These are phyloP conservation scores for Coniochaeta sp. DNA, from an alignment of 2,329 filamentous ascomycete genomes.

Conservation along the genomic window DNA sequence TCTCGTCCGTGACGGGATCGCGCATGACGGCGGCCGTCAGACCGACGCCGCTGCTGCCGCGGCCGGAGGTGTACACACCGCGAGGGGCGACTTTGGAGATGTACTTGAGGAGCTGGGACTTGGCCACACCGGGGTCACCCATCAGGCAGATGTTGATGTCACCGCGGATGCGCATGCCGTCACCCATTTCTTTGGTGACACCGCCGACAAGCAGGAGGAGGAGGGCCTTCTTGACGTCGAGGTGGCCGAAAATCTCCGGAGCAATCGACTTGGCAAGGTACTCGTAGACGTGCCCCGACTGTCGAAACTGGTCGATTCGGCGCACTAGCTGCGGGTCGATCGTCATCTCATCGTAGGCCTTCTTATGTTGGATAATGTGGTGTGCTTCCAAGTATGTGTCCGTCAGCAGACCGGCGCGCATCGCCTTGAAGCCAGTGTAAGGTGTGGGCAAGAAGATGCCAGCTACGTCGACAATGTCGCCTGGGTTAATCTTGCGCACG, in stretches of 20 bases:
- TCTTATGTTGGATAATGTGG: constrained; percentile 91
- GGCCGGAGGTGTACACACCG: constrained; percentile 76
- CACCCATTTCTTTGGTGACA: constrained; percentile 92
- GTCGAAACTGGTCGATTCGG: constrained; percentile 78
- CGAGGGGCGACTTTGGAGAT: constrained; percentile 96
- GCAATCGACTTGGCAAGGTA: constrained; percentile 93
- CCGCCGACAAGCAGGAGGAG: constrained; percentile 93
- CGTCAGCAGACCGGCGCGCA: constrained; percentile 89
- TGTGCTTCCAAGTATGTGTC: constrained; percentile 97
- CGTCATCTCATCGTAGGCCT: constrained; percentile 88
- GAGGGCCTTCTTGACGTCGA: constrained; percentile 96
- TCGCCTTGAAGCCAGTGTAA: constrained; percentile 98
- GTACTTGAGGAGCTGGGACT: constrained; percentile 96
- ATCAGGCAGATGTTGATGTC: constrained; percentile 99
- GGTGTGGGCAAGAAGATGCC: constrained; percentile 96
- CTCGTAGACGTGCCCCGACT: constrained; percentile 89
- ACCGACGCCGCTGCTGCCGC: constrained; percentile 75
- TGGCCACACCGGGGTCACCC: constrained; percentile 99
- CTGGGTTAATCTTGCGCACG: constrained; percentile 81
- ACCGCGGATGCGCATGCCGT: constrained; percentile 97
- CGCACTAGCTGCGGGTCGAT: constrained; percentile 73
- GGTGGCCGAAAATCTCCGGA: constrained; percentile 91
- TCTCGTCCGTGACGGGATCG: constrained; percentile 76
- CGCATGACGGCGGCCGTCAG: constrained; percentile 78
- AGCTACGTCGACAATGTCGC: constrained; percentile 87